Base-by-base conservation (phyloP, 352 stramenopile species). In the Phytopythium montanum region DNA sequence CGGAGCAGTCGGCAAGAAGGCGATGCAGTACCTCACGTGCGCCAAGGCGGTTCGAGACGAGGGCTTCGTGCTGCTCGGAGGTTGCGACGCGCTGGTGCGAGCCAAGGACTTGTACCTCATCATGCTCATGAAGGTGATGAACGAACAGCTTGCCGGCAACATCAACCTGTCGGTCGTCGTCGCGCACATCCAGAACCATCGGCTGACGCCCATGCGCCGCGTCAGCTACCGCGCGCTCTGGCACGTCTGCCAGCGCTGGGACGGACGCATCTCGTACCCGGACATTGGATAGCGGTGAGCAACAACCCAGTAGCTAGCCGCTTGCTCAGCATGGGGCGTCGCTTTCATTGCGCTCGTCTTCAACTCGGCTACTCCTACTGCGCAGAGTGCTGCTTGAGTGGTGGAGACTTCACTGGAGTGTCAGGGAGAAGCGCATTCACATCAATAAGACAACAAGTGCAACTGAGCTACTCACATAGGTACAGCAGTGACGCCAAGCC, bases 71-170 rank as follows among this genome's bases (percentile, higher is more conserved):
- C 16, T 76, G 33, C 63, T 76, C 1, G 66, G 66, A 1, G 69
- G 66, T 2, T 74, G 69, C 59, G 53, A 74, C 23, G 63, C 65
- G 28, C 60, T 77, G 7, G 54, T 77, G n/a, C 69, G 66, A 34
- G 58, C 69, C 45, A 77, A 77, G 33, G 69, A 77, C 29, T 23
- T 77, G 57, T 72, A 72, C 44, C 34, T 74, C 10, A 49, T 76
- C 18, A 65, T 77, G 57, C 26, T 68, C n/a, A 69, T 77, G 60
- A 74, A 72, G 51, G 6, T 69, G 8, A 56, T 77, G 42, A 64
- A 57, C 1, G 42, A 60, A 51, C 36, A 54, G 28, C 59, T 73
- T 57, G 66, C 66, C 12, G 61, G 60, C 19, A 73, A 64, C 10
- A 62, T 77, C 28, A 77, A 69, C 21, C 44, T 77, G 13, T 74